Evolutionary conservation across 306 rosid species (phyloP), one percentile per base, ranked within the genome.

Genomic region (Rosa rugosa): DNA sequence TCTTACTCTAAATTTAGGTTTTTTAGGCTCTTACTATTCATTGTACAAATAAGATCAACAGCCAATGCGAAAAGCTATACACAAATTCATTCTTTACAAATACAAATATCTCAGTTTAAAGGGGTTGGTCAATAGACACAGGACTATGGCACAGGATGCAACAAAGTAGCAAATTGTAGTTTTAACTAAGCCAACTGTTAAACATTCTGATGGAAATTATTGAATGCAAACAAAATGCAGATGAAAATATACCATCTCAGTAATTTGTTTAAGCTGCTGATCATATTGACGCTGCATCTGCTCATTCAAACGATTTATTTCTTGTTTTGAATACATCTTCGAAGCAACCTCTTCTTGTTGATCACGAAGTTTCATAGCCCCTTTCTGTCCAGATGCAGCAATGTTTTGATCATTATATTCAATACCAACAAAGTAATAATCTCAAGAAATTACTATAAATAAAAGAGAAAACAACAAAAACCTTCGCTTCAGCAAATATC

Each of bases 401-500:
- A 81, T 40, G 17, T 75, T 72, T 51, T 14, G 67, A 60, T 75
- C 76, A 81, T 18, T 31, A 75, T 2, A 71, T 54, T 40, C 54
- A n/a, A 44, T 16, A 54, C 23, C 5, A 65, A 57, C 0, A 10
- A 9, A 9, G 4, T 14, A 20, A 74, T 5, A 23, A 31, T 6
- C 11, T 45, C 20, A 42, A 46, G 53, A 72, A 14, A 74, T 51
- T 18, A 68, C 6, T 50, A 50, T 4, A 6, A 76, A 56, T 4
- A 0, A 13, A 11, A 67, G 34, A 71, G 40, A 54, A 67, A 77
- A 72, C 57, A 53, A 80, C 38, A 41, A 18, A 45, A 34, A 94
- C 98, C 97, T 91, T 89, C 73, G 89, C 76, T 83, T 91, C 92
- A 63, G 86, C 50, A 81, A 94, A 91, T 67, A 91, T 54, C 80